Percentiles rank a stretch among this genome's conserved stretches.
Evolutionary conservation across 2,329 filamentous ascomycete genomes (phyloP).

Genomic region (Zasmidium citrigriseum): DNA sequence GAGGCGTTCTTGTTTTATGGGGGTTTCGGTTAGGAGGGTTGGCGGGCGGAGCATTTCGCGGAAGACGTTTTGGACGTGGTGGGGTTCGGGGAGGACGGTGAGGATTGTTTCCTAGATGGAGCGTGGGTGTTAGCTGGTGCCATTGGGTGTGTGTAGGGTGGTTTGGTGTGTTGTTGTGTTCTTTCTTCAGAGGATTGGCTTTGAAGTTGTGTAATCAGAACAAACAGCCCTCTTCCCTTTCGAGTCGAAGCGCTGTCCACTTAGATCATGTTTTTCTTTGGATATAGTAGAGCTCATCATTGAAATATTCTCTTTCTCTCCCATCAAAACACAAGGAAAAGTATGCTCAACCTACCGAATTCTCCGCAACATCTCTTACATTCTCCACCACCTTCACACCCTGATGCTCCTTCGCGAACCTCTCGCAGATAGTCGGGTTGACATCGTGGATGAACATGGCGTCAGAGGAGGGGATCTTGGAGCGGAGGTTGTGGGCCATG

Average conservation of each 20-base stretch:
- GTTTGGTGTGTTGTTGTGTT: background rate
- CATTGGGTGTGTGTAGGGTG: background rate
- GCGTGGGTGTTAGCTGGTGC: slow-evolving; percentile 1
- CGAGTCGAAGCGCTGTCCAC: slow-evolving; percentile 62
- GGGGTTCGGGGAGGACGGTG: slow-evolving; percentile 84
- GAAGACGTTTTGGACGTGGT: slow-evolving; percentile 84
- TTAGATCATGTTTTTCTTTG: slow-evolving; percentile 67
- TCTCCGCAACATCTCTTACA: slow-evolving; percentile 65
- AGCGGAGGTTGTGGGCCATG: slow-evolving; percentile 71
- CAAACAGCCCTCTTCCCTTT: too few species aligned
- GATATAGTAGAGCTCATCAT: slow-evolving; percentile 26
- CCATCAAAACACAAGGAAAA: background rate
- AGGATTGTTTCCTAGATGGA: slow-evolving; percentile 76
- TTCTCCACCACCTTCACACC: slow-evolving; percentile 59
- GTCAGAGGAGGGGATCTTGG: slow-evolving; percentile 65
- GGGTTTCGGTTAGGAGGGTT: slow-evolving; percentile 50
- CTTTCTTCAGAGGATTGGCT: slow-evolving; percentile 72
- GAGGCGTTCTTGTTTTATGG: slow-evolving; percentile 61
- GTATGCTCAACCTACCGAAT: slow-evolving; percentile 57
- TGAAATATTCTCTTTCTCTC: background rate
- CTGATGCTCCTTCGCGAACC: slow-evolving; percentile 56
- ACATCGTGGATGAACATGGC: slow-evolving; percentile 66
- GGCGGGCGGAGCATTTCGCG: slow-evolving; percentile 68
- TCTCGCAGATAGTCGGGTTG: slow-evolving; percentile 57
- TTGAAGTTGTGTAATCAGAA: slow-evolving; percentile 62